Evolutionary conservation across 495 filamentous ascomycete species (phyloP), one percentile per base, ranked within the genome.

Genomic region (Zalerion maritima): DNA sequence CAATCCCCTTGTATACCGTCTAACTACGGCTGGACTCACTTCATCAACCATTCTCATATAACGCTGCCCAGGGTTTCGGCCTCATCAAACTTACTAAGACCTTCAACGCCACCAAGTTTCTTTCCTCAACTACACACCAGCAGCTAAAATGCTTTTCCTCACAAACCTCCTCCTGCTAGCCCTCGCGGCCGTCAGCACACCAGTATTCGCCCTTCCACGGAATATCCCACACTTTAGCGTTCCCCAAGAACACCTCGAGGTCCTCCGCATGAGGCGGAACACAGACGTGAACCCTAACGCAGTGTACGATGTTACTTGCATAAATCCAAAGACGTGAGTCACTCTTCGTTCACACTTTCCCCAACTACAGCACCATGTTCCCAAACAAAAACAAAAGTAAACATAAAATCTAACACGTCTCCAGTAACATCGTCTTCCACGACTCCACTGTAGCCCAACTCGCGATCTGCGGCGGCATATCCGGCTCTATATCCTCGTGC

Each of bases 381-480:
- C 11, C 6, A 3, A 28, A 10, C 12, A 20, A 15, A 36, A 2
- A n/a, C 6, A 14, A 7, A n/a, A 9, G 3, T 12, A 5, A 7
- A 4, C 4, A 17, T 3, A 8, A 7, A 6, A 7, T 27, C 4
- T 37, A 28, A 45, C 18, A 26, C n/a, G 1, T 5, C 11, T 3
- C 14, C 32, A 70, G 64, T 0, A 57, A 52, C 22, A 59, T 71
- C 26, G 57, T 64, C 31, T 57, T 49, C 24, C 62, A 70, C 46
- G 60, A 65, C 42, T 59, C 63, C 28, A 63, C 65, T 36, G 65
- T 62, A 4, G 64, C 66, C 14, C 49, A 62, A 29, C 62, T 72
- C 4, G 37, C 39, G 29, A 70, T 70, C 46, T 72, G 64, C 48
- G 55, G 55, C n/a, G 53, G 59, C 21, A 64, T 68, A 30, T 47